Evolutionary conservation across 179 eudicot genomes (phyloP), one percentile per base, ranked within the genome.

Genomic region (Silene noctiflora): DNA sequence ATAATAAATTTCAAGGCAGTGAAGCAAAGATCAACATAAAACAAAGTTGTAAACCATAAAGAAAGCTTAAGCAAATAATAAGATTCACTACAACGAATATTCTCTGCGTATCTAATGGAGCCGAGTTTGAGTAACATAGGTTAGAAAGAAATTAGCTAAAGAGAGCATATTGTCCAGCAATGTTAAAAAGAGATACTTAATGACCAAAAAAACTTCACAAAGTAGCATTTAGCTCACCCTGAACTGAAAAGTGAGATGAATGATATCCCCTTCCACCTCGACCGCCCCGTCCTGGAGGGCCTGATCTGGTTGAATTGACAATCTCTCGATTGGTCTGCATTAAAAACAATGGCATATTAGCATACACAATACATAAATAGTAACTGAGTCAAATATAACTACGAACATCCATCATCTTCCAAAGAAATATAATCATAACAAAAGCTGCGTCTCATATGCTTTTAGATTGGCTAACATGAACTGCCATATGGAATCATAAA

Each of bases 191-290:
- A 72, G 9, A 10, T 21, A 24, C 44, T 16, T 14, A 13, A 48
- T 68, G 48, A 67, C 21, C 6, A 33, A 48, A 24, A 51, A 33
- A 31, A 63, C 64, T 63, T 3, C n/a, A 73, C 6, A 60, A 17
- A 48, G 21, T 31, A 48, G 24, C 19, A 44, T 35, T 73, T 69
- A 39, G 70, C 83, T 72, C 75, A 81, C 96, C 96, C 70, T 78
- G 78, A 67, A 83, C 75, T 17, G 72, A 77, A 75, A 80, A 58
- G 60, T 85, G 89, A 81, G 91, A 68, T 55, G 91, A 44, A 74
- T 80, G 76, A 79, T 78, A 86, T 60, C 89, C 87, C 63, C 89
- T 83, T 60, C 89, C 89, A 77, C 83, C 93, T 78, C 91, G 86
- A 73, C 81, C 83, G 69, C 88, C 86, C 79, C 91, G 84, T n/a